Evolutionary conservation across 257 asterid genomes (phyloP).

Genomic region (Solanum piurae): DNA sequence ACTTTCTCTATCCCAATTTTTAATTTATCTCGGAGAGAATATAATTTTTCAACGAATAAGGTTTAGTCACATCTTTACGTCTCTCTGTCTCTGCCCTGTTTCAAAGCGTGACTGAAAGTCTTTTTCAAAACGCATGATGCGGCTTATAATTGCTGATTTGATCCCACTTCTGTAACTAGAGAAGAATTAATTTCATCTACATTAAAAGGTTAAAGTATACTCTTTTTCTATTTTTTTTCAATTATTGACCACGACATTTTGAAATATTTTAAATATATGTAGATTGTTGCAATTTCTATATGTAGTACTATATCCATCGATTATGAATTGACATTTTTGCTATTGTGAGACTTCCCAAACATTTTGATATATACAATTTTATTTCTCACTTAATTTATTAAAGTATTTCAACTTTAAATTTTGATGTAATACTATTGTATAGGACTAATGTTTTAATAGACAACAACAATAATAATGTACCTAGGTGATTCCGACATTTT

Average conservation of each 20-base stretch:
- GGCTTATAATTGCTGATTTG: not conserved
- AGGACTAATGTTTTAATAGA: not conserved
- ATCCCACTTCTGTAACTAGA: not conserved
- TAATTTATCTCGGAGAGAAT: too few relatives aligned
- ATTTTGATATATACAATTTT: not conserved
- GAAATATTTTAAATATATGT: not conserved
- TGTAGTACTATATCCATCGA: not conserved
- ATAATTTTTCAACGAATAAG: too few relatives aligned
- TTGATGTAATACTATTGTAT: not conserved
- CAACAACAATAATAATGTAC: not conserved
- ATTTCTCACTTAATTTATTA: not conserved
- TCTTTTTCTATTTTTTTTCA: not conserved
- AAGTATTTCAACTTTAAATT: not conserved
- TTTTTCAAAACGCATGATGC: not conserved
- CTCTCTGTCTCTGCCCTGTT: not conserved
- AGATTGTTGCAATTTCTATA: not conserved
- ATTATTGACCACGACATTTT: not conserved
- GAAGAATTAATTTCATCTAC: not conserved
- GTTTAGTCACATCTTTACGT: not conserved
- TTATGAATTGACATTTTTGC: not conserved
- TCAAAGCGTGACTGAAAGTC: not conserved
- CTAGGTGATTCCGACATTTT: not conserved
- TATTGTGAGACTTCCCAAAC: not conserved
- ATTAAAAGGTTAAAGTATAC: not conserved
- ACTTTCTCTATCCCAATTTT: too few relatives aligned